These are phyloP conservation scores for Wickerhamiella vanderwaltii DNA, from an alignment of 805 yeast species.

Conservation along the genomic window DNA sequence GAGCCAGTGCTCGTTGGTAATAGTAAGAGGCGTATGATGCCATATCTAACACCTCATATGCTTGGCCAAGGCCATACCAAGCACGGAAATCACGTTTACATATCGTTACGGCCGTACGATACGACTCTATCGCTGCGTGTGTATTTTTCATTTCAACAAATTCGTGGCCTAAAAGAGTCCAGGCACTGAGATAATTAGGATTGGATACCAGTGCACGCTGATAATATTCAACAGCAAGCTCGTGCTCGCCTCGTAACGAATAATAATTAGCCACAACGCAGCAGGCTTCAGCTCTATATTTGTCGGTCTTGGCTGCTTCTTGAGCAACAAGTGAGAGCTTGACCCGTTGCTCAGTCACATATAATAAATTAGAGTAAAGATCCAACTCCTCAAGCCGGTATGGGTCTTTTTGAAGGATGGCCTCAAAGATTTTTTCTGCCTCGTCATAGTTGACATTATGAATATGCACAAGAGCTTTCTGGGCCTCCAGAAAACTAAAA, in stretches of 20 bases:
- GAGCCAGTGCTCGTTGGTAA: slow-evolving; percentile 78
- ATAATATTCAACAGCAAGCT: slow-evolving; percentile 85
- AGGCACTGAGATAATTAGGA: slow-evolving; percentile 72
- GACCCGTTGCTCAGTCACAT: slow-evolving; percentile 80
- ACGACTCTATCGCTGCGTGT: slow-evolving; percentile 94
- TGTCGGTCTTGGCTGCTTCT: slow-evolving; percentile 67
- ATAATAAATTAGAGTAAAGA: slow-evolving; percentile 83
- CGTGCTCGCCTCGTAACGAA: slow-evolving; percentile 85
- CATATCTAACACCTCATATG: slow-evolving; percentile 94
- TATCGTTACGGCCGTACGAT: slow-evolving; percentile 83
- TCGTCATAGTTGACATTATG: slow-evolving; percentile 75
- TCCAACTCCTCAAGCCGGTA: slow-evolving; percentile 83
- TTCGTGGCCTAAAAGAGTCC: slow-evolving; percentile 99
- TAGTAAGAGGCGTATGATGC: slow-evolving; percentile 83
- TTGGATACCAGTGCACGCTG: slow-evolving; percentile 77
- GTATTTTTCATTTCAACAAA: slow-evolving; percentile 91
- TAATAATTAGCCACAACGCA: slow-evolving; percentile 90
- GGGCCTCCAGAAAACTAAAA: slow-evolving; percentile 63
- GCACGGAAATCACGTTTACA: slow-evolving; percentile 85
- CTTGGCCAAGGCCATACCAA: slow-evolving; percentile 98
- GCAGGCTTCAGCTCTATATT: slow-evolving; percentile 86
- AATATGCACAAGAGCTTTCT: slow-evolving; percentile 69
- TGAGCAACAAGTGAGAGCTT: slow-evolving; percentile 82
- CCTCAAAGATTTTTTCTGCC: slow-evolving; percentile 71
- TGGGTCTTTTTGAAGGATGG: slow-evolving; percentile 62